phyloP scores from a whole-genome alignment of 192 early-diverging fungal species.

The Coemansia sp. region DNA sequence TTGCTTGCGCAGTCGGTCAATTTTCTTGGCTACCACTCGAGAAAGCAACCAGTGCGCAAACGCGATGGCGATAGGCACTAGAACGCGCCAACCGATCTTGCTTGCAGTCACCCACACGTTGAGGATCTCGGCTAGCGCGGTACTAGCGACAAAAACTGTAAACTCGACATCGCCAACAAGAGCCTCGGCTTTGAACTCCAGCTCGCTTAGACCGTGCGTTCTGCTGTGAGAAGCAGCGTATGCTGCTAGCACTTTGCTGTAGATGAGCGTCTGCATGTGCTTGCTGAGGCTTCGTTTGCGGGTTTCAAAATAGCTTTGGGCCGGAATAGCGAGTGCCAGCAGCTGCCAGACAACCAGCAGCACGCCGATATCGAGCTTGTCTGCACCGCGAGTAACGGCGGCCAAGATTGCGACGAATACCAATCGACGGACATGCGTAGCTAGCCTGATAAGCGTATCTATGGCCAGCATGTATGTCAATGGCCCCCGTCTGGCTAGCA shows the following conservation, averaged over 20 bases:
- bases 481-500: background rate
- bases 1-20: background rate
- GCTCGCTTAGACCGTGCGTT: background rate
- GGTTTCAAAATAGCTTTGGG: background rate
- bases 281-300: background rate
- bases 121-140: conserved; percentile 2
- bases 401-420: conserved; percentile 10
- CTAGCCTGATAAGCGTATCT: background rate
- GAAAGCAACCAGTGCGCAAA: conserved; percentile 10
- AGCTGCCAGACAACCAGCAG: conserved; percentile 10
- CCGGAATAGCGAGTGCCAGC: conserved; percentile 2
- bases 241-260: background rate
- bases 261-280: background rate
- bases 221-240: conserved; percentile 2
- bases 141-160: background rate
- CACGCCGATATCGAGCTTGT: background rate
- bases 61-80: conserved; percentile 26
- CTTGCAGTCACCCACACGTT: conserved; percentile 26
- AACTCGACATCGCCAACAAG: background rate
- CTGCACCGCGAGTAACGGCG: background rate
- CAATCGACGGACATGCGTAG: background rate
- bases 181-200: background rate
- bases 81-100: conserved; percentile 28
- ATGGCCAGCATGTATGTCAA: background rate
- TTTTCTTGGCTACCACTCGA: background rate